A percentile compares a stretch with the other conserved stretches of the same genome.
These are phyloP conservation scores for Sporisorium sorghi DNA, from an alignment of 1,284 basidiomycete species.

Conservation along the genomic window DNA sequence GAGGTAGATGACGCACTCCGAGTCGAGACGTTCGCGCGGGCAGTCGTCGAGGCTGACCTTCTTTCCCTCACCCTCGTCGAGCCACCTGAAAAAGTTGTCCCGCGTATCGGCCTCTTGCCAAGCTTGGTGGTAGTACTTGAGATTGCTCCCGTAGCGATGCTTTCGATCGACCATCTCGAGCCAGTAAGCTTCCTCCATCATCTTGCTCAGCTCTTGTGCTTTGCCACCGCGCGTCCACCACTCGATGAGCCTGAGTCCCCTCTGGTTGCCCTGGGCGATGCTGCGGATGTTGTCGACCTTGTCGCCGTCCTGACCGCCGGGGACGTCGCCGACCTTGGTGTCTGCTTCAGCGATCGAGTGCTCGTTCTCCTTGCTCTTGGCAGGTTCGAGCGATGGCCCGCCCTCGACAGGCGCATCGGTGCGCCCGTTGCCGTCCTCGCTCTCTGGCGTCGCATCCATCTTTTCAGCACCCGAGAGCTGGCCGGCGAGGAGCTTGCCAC, in stretches of 20 bases:
- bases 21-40: slow-evolving; percentile 77
- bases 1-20: slow-evolving; percentile 72
- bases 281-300: slow-evolving; percentile 63
- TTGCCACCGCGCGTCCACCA: slow-evolving; percentile 58
- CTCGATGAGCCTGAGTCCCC: slow-evolving; percentile 54
- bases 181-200: slow-evolving; percentile 62
- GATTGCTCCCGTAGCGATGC: slow-evolving; percentile 62
- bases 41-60: slow-evolving; percentile 77
- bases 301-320: slow-evolving; percentile 53
- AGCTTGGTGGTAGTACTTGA: slow-evolving; percentile 60
- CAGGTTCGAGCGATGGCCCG: slow-evolving; percentile 40
- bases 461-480: slow-evolving; percentile 52
- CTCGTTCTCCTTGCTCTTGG: slow-evolving; percentile 15
- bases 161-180: slow-evolving; percentile 62
- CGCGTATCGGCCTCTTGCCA: slow-evolving; percentile 55
- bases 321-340: slow-evolving; percentile 57
- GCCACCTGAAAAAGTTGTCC: slow-evolving; percentile 72
- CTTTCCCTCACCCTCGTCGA: slow-evolving; percentile 79
- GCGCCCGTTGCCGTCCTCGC: slow-evolving; percentile 16
- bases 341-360: slow-evolving; percentile 26
- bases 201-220: slow-evolving; percentile 60
- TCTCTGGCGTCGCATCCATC: slow-evolving; percentile 24
- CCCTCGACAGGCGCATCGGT: slow-evolving; percentile 42
- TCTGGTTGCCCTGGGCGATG: slow-evolving; percentile 49
- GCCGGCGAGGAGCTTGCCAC: slow-evolving; percentile 55